Evolutionary conservation across 306 rosid genomes (phyloP), one percentile per base, ranked within the genome.

Genomic region (Adenanthera pavonina): DNA sequence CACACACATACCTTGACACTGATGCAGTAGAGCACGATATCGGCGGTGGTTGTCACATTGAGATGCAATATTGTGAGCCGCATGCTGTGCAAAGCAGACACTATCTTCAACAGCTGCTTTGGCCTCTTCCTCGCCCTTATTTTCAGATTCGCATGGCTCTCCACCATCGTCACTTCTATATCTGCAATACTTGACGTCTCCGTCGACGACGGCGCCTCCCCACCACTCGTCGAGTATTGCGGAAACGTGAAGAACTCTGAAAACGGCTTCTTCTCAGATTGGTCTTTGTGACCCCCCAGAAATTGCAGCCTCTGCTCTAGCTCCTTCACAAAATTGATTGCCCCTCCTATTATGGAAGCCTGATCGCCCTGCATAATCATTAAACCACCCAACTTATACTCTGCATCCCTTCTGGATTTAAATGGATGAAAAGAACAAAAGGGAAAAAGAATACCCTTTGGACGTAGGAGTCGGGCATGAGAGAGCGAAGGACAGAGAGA

Each of bases 321-420:
- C 89, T 92, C 94, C 89, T 95, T 95, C 13, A 95, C 98, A 78
- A 82, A 95, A 82, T 95, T 92, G 25, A 95, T 92, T 17, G 99
- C 99, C 7, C 97, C 98, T 2, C 99, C 99, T 77, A 95, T 88
- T 16, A 95, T 95, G 6, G 97, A 91, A 7, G 99, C 99, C 82
- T 95, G 99, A 81, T 95, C 99, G 11, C 96, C 97, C 99, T 95
- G 84, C 83, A 75, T 52, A 52, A 52, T 17, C 25, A 61, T 25
- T 25, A 25, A 25, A 9, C 6, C 0, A 59, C 65, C 7, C 2
- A 56, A 56, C 19, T 20, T 19, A 19, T 19, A 19, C 11, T 16
- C 20, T 5, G 34, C n/a, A 8, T 56, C 13, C 54, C 54, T 49
- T 15, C 15, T 8, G 34, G 12, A 20, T 25, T 25, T 25, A 56